These are phyloP conservation scores for Geranium brycei DNA, from an alignment of 345 rosid species.

Conservation along the genomic window DNA sequence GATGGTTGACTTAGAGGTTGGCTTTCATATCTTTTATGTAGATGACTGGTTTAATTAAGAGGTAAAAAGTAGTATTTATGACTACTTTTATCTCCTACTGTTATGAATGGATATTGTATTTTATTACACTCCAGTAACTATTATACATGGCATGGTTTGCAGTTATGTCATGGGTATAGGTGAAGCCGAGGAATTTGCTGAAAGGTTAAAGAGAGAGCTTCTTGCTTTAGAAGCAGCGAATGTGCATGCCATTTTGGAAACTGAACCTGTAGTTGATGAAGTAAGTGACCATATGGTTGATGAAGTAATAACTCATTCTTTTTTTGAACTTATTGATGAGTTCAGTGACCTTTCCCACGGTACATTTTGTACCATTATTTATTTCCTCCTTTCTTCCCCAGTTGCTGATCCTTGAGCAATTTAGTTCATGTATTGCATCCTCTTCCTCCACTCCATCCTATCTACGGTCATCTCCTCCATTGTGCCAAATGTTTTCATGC, in stretches of 20 bases:
- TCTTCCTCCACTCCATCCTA: neutral
- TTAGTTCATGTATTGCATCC: neutral
- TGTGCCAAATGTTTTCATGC: neutral
- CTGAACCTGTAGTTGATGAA: conserved; percentile 85
- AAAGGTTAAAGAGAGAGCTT: conserved; percentile 93
- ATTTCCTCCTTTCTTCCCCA: neutral
- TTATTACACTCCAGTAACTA: neutral
- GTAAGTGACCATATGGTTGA: conserved; percentile 13
- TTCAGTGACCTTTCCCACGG: neutral
- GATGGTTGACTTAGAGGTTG: neutral
- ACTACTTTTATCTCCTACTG: neutral
- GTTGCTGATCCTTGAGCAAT: neutral
- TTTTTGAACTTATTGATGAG: neutral
- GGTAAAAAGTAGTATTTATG: neutral
- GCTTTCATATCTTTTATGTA: neutral
- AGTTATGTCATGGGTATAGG: conserved; percentile 98
- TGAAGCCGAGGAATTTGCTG: conserved; percentile 98
- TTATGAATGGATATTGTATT: neutral
- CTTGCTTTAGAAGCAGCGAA: conserved; percentile 98
- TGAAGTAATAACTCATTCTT: conserved; percentile 2
- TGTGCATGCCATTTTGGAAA: conserved; percentile 97
- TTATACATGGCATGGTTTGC: conserved; percentile 14
- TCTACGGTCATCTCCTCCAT: neutral
- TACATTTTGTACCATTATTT: neutral
- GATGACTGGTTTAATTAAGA: neutral